Conservation (phyloP, 2,329 filamentous ascomycete genomes). For the Boeremia exigua region DNA sequence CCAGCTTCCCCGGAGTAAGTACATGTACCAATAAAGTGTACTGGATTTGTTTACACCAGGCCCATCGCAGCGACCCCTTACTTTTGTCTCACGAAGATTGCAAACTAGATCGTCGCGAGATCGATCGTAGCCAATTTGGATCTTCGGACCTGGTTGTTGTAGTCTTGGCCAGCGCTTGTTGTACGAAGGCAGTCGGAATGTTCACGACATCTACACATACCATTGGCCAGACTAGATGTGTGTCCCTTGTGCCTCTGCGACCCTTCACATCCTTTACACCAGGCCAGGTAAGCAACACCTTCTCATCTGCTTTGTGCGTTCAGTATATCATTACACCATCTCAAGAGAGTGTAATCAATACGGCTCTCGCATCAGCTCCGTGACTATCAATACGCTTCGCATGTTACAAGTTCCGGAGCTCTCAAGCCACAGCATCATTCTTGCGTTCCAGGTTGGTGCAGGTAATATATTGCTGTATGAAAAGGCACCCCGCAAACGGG, state of each 20-base stretch:
- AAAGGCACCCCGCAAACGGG: conserved; percentile 24
- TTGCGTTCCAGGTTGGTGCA: not conserved
- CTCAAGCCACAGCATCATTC: not conserved
- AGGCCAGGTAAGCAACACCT: not conserved
- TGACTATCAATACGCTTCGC: not conserved
- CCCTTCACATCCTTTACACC: not conserved
- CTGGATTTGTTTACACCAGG: not conserved
- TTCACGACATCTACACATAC: conserved; percentile 19
- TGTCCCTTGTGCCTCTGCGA: not conserved
- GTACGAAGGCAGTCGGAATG: conserved; percentile 22
- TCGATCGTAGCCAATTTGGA: not conserved
- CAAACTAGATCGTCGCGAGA: conserved; percentile 7
- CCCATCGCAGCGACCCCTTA: conserved; percentile 17
- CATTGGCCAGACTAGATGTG: conserved; percentile 8
- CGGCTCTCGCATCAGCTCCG: not conserved
- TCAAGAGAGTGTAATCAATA: not conserved
- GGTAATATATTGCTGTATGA: conserved; percentile 6
- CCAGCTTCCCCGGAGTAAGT: conserved; percentile 26
- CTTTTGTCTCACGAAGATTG: conserved; percentile 22
- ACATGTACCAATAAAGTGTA: conserved; percentile 8
- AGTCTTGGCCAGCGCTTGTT: conserved; percentile 12
- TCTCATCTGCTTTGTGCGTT: not conserved
- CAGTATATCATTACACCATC: not conserved
- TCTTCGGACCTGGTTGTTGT: conserved; percentile 10
- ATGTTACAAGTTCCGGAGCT: not conserved